Evolutionary conservation across 805 yeast species (phyloP), one percentile per base, ranked within the genome.

Genomic region (Zygotorulaspora danielsina): DNA sequence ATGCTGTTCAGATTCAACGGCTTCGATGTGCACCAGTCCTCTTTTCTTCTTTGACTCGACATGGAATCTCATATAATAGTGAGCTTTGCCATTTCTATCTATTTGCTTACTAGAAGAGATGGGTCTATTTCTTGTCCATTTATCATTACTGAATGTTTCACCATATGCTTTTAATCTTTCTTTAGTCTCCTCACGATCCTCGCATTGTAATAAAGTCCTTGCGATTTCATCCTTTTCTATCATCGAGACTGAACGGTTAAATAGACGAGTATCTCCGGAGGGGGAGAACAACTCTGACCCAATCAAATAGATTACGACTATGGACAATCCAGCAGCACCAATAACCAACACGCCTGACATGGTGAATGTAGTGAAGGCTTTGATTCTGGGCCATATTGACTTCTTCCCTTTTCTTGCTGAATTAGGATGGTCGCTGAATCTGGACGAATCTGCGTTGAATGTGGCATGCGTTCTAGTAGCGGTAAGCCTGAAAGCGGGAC

Each of bases 121-220:
- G 2, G 96, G 96, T 65, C 96, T 77, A 57, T 84, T 84, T 66
- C 95, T 76, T 6, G 87, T 83, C 90, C 96, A 86, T 53, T 78
- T 78, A 56, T 84, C 90, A 33, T 66, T 70, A 16, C 73, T 70
- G 1, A 77, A 63, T 6, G 70, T 61, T 50, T 84, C 94, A 33
- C 96, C 96, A 55, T 84, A 82, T 0, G 96, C 96, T 57, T 82
- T 83, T 37, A 89, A 67, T 55, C 85, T 75, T 39, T 72, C 75
- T 7, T 77, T 79, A 2, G 70, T 54, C 5, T 53, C 48, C 3
- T 52, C 61, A 2, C 65, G 55, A 32, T 62, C 64, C 12, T 67
- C 53, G 46, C 81, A 72, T 19, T 75, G 73, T 26, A 89, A 66
- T 20, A 79, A 59, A 47, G 69, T 65, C 50, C 79, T 79, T 3